Evolutionary conservation across 148 eudicot genomes (phyloP).

Genomic region (Camellia granthamiana): DNA sequence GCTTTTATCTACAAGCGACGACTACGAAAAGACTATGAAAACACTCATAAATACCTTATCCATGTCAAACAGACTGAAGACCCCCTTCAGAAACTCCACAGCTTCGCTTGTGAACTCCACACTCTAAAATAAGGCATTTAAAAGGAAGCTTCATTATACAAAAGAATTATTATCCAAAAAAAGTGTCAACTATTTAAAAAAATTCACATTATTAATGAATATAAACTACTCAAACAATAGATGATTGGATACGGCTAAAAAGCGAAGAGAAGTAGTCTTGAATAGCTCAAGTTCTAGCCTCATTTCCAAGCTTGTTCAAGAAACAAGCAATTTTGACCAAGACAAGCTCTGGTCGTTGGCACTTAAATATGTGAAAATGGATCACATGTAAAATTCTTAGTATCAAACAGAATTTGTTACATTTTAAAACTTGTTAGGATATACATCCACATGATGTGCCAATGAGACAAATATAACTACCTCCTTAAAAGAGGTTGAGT

Average conservation of each 20-base stretch:
- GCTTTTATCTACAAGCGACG: background rate
- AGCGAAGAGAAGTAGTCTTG: background rate
- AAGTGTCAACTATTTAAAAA: background rate
- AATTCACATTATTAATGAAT: background rate
- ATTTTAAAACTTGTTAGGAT: background rate
- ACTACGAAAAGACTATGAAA: background rate
- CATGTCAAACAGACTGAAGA: constrained; percentile 48
- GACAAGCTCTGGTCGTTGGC: background rate
- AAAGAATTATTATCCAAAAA: constrained; percentile 1
- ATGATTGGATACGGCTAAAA: background rate
- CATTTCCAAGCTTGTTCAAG: background rate
- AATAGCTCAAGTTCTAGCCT: background rate
- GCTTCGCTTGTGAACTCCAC: constrained; percentile 56
- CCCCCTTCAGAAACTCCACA: constrained; percentile 52
- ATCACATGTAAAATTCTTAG: background rate
- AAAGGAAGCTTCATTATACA: background rate
- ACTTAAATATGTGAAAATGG: background rate
- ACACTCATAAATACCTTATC: constrained; percentile 37
- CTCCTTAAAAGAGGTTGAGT: constrained; percentile 1
- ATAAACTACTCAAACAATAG: background rate
- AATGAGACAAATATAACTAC: background rate
- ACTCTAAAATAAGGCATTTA: constrained; percentile 38
- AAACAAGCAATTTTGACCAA: background rate
- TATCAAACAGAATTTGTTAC: background rate
- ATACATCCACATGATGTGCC: background rate